These are phyloP conservation scores for Ananas comosus DNA, from an alignment of 176 grass and related monocot species.

Conservation along the genomic window DNA sequence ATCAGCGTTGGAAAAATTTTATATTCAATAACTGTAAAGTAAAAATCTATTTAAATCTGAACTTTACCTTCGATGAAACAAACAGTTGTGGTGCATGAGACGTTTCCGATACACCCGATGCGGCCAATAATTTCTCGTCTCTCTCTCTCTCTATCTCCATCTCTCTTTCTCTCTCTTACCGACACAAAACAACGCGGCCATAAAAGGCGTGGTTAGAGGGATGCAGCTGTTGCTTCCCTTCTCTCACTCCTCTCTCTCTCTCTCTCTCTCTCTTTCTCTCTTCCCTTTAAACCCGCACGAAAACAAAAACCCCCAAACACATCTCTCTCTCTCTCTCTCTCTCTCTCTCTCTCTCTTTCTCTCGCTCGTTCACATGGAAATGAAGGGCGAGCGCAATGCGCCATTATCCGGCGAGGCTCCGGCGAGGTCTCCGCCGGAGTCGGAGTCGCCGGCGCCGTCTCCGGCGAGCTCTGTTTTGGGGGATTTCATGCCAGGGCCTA, in stretches of 20 bases:
- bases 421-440: not conserved
- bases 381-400: not conserved
- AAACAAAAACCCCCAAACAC: not conserved
- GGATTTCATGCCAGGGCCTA: not conserved
- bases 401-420: not conserved
- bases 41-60: too few species aligned
- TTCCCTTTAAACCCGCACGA: not conserved
- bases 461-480: not conserved
- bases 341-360: not conserved
- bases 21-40: too few species aligned
- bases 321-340: not conserved
- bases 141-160: too few species aligned
- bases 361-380: not conserved
- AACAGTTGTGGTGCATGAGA: too few species aligned
- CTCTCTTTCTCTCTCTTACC: conserved; percentile 3
- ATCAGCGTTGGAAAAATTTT: too few species aligned
- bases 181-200: conserved; percentile 16
- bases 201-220: not conserved
- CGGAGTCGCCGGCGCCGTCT: not conserved
- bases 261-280: not conserved
- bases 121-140: too few species aligned
- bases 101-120: too few species aligned
- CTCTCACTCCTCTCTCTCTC: not conserved
- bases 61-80: too few species aligned
- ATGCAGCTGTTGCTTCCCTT: not conserved